Evolutionary conservation across 345 rosid genomes (phyloP), one percentile per base, ranked within the genome.

Genomic region (Murraya koenigii): DNA sequence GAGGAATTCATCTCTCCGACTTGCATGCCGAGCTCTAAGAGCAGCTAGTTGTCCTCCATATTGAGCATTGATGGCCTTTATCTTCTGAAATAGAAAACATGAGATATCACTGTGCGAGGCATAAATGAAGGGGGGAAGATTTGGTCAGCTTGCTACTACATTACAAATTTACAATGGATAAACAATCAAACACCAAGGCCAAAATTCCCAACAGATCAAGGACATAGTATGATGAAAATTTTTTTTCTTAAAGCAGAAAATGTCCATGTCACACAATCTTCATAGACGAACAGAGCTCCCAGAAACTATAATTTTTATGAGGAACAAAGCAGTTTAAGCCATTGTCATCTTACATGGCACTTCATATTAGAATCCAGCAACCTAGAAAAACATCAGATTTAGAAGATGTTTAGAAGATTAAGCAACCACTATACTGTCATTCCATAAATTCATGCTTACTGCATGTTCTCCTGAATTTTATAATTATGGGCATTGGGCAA

Each of bases 1-100:
- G 39, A 92, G 89, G 79, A 90, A 80, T 69, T 91, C 98, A 41
- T 91, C 97, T 81, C 93, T 90, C 22, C 80, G 93, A 79, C 80
- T 84, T n/a, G 90, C 85, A 65, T 91, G 94, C 4, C 87, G 82
- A 30, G 88, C 84, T 80, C 96, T 85, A 36, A 94, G 88, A 32
- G 88, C 88, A 74, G 85, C 81, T 68, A 94, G 85, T 75, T 91
- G 90, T 76, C 92, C 95, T 83, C 87, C 89, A 63, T 91, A 88
- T 78, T 84, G 93, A 69, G 86, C 77, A 79, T 87, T 91, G 66
- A 94, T 92, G 39, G 89, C 80, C 76, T 84, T 90, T 85, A 94
- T 78, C 83, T 86, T 94, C 98, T 94, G 92, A 59, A 82, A 61
- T 41, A 72, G 20, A 67, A 75, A 30, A 28, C 23, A 67, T 5